Evolutionary conservation across 805 yeast genomes (phyloP), one percentile per base, ranked within the genome.

Genomic region (Teunomyces pallodes): DNA sequence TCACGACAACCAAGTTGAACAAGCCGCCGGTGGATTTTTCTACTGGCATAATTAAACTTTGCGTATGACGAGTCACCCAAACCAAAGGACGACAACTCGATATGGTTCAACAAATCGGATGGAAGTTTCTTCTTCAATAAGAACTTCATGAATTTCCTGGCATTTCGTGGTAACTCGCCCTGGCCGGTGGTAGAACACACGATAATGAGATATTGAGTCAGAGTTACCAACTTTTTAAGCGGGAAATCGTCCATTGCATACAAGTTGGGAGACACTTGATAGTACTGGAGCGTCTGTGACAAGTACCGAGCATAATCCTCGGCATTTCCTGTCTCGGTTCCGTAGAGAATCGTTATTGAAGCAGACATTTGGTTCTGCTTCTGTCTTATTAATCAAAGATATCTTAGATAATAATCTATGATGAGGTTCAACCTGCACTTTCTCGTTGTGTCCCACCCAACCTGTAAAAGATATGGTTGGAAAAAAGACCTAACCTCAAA

Each of bases 1-100:
- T 86, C 94, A 0, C 53, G 50, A 1, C 92, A 96, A 1, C 99
- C 98, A 12, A 94, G 71, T 65, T 92, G 97, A 26, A 75, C 57
- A 29, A 92, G 59, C 49, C 99, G 74, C 17, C 82, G 77, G 62
- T 92, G 96, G 13, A 94, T 66, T 59, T 92, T 91, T 51, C 84
- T 79, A 32, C 86, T 80, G n/a, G 96, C 97, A 75, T 83, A 84
- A 66, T 94, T 92, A 68, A 82, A 94, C 54, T 86, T 80, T 4
- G 95, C 88, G 62, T 94, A 94, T 1, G 96, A 85, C 0, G 96
- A 85, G 64, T 94, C 98, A 24, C 99, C 99, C 1, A 94, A 68
- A 0, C 99, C 99, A 60, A 94, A 86, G 1, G 90, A 78, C 2
- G 92, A 80, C 54, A 90, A 74, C 13, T 70, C 65, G 9, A 88